phyloP scores from a whole-genome alignment of 2,329 filamentous ascomycete species.

The Fusarium sp. region DNA sequence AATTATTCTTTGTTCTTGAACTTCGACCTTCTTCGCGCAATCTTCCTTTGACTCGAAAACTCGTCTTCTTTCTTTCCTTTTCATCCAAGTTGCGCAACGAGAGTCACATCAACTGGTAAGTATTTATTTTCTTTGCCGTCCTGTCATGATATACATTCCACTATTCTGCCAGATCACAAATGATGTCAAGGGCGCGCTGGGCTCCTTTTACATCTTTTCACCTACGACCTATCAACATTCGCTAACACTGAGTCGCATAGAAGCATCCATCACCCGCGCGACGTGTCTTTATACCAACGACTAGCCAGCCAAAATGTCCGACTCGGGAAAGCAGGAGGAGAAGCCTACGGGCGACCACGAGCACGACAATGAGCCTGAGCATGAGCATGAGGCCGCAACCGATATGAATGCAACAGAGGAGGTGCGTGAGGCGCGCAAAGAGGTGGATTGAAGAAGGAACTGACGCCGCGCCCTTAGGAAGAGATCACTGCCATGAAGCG shows the following conservation, averaged over 20 bases:
- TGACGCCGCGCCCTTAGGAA: conserved; percentile 63
- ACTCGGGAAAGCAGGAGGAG: conserved; percentile 49
- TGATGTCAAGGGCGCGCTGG: conserved; percentile 30
- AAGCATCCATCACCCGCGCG: conserved; percentile 8
- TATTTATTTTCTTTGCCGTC: neutral
- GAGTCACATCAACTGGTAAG: conserved; percentile 17
- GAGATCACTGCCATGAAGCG: conserved; percentile 90
- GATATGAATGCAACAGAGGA: conserved; percentile 50
- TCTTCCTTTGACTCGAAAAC: neutral
- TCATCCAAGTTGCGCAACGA: neutral
- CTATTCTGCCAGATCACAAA: conserved; percentile 14
- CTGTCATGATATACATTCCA: neutral
- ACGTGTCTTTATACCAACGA: conserved; percentile 1
- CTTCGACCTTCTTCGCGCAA: conserved; percentile 6
- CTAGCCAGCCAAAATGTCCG: conserved; percentile 46
- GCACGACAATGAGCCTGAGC: conserved; percentile 43
- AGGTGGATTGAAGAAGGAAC: conserved; percentile 45
- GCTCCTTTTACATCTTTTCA: conserved; percentile 9
- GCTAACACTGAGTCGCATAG: conserved; percentile 26
- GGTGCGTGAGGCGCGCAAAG: conserved; percentile 51
- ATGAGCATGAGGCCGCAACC: conserved; percentile 48
- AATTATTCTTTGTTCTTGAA: conserved; percentile 16
- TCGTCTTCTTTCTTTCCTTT: neutral
- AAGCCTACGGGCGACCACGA: conserved; percentile 46
- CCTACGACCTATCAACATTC: conserved; percentile 4